Conservation (phyloP, 1,139 yeast genomes). For the Nadsonia commutata region DNA sequence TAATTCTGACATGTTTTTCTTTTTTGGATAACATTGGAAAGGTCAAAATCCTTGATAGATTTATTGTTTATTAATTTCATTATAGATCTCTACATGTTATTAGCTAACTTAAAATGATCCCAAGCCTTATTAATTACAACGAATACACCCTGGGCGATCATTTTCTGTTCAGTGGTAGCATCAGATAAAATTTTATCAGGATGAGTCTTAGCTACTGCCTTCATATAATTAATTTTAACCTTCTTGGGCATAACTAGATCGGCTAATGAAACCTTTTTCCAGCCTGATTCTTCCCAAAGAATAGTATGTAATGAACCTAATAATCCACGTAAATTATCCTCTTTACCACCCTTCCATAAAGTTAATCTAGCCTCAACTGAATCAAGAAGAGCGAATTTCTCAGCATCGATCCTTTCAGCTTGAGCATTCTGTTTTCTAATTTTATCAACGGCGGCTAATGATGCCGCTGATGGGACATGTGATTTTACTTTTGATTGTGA, state of each 20-base stretch:
- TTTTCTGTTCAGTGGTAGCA: conserved; percentile 51
- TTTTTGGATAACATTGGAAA: too few relatives aligned
- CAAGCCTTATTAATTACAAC: conserved; percentile 76
- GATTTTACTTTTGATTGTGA: conserved; percentile 16
- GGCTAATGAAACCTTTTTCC: conserved; percentile 52
- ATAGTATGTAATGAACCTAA: conserved; percentile 51
- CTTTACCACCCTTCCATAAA: conserved; percentile 61
- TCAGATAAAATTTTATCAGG: conserved; percentile 67
- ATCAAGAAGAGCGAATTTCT: conserved; percentile 46
- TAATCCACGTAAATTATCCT: conserved; percentile 61
- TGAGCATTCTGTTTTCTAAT: conserved; percentile 34
- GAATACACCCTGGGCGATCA: conserved; percentile 81
- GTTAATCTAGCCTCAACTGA: conserved; percentile 38
- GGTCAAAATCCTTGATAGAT: too few relatives aligned
- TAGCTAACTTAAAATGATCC: conserved; percentile 64
- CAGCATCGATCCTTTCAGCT: conserved; percentile 38
- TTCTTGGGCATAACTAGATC: conserved; percentile 85
- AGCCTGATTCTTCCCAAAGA: conserved; percentile 43
- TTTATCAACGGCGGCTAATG: conserved; percentile 30
- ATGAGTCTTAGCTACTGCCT: conserved; percentile 84
- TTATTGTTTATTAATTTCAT: too few relatives aligned
- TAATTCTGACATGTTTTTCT: too few relatives aligned
- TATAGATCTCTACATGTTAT: conserved; percentile 26
- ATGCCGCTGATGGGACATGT: conserved; percentile 20
- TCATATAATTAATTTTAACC: conserved; percentile 78